A percentile compares a stretch with the other conserved stretches of the same genome.
phyloP scores from a whole-genome alignment of 179 eudicot genomes.

The Carnegiea gigantea region DNA sequence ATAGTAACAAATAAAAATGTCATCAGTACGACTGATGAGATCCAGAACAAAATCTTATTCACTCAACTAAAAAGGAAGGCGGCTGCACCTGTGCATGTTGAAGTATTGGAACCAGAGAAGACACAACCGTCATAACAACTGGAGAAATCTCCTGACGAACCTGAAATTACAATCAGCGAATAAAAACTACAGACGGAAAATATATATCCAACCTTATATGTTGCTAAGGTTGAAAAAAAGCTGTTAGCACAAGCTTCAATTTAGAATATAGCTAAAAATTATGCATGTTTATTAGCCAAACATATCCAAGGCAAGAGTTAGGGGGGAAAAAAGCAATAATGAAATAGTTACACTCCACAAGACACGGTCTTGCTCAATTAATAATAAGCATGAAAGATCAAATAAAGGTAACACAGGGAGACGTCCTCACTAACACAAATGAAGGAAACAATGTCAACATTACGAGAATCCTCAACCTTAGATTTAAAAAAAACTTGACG shows the following conservation, averaged over 20 bases:
- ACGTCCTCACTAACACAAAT: too few relatives aligned
- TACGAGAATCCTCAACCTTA: too few relatives aligned
- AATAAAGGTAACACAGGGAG: too few relatives aligned
- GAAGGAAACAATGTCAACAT: too few relatives aligned
- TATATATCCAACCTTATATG: neutral
- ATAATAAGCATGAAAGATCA: too few relatives aligned
- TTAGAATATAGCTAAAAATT: neutral
- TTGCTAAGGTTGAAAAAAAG: neutral
- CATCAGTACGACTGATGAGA: neutral
- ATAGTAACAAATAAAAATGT: slow-evolving; percentile 17
- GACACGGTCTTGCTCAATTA: too few relatives aligned
- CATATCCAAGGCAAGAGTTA: neutral
- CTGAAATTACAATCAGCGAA: slow-evolving; percentile 38
- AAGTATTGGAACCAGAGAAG: slow-evolving; percentile 83
- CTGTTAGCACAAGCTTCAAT: neutral
- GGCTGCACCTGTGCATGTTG: slow-evolving; percentile 77
- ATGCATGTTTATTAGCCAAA: neutral
- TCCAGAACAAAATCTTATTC: slow-evolving; percentile 5
- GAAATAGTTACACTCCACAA: neutral
- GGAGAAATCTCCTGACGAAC: slow-evolving; percentile 86
- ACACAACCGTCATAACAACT: slow-evolving; percentile 70
- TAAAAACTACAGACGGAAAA: slow-evolving; percentile 2
- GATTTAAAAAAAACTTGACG: too few relatives aligned
- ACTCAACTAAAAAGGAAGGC: slow-evolving; percentile 12
- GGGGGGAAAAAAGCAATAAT: neutral